phyloP scores from a whole-genome alignment of 441 rosid species.

The Populus trichocarpa region DNA sequence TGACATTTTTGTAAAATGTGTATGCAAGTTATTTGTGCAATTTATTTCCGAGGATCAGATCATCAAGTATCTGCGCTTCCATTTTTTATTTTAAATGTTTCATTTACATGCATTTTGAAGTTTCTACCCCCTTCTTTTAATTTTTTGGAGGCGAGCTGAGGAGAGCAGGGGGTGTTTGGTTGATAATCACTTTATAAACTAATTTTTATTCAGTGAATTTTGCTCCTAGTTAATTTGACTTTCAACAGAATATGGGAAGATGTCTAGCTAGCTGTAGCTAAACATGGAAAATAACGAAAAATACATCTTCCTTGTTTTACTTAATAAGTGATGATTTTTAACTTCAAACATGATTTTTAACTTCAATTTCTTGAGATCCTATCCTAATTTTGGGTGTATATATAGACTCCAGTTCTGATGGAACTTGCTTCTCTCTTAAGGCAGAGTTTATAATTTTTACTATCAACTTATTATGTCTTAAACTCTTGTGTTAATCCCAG shows the following conservation, averaged over 20 bases:
- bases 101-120: not conserved
- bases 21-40: not conserved
- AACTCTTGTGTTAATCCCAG: not conserved
- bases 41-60: not conserved
- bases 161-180: not conserved
- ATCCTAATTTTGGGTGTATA: not conserved
- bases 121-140: not conserved
- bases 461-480: not conserved
- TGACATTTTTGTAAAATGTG: not conserved
- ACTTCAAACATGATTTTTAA: not conserved
- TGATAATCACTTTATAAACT: not conserved
- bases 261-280: not conserved
- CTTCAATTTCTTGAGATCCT: not conserved
- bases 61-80: not conserved
- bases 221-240: not conserved
- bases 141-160: not conserved
- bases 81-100: not conserved
- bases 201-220: not conserved
- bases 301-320: not conserved
- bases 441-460: not conserved
- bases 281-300: not conserved
- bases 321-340: not conserved
- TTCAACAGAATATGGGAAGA: not conserved
- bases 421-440: not conserved
- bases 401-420: not conserved